These are phyloP conservation scores for Neurospora crassa DNA, from an alignment of 2,329 filamentous ascomycete genomes.

Conservation along the genomic window DNA sequence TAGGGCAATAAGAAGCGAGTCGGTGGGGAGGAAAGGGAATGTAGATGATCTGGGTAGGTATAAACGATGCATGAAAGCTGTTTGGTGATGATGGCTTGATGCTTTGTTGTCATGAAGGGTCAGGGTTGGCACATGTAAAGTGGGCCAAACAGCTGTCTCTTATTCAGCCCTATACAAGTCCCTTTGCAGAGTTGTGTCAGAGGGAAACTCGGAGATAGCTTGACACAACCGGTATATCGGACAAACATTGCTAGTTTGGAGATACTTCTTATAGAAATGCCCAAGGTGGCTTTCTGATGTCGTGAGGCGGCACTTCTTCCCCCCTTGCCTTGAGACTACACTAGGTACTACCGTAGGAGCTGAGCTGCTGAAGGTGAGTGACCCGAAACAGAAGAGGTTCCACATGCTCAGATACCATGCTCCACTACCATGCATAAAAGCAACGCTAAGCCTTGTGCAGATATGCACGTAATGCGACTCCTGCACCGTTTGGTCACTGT, in stretches of 20 bases:
- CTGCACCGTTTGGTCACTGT: not conserved
- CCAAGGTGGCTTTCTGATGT: not conserved
- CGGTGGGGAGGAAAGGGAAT: not conserved
- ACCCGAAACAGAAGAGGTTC: not conserved
- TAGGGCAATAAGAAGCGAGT: not conserved
- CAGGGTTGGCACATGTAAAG: not conserved
- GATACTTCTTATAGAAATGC: not conserved
- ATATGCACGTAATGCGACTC: not conserved
- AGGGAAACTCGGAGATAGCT: not conserved
- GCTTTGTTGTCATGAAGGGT: not conserved
- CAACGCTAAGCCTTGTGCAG: not conserved
- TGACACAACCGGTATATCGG: not conserved
- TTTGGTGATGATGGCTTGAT: not conserved
- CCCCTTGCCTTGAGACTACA: not conserved
- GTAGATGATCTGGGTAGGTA: not conserved
- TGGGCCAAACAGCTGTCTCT: not conserved
- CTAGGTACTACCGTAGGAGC: not conserved
- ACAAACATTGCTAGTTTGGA: not conserved
- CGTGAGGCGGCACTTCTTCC: not conserved
- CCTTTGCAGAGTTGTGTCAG: not conserved
- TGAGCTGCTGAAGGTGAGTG: not conserved
- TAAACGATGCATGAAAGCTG: not conserved
- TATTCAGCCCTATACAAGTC: not conserved
- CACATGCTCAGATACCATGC: not conserved
- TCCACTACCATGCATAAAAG: not conserved